Percentiles rank a stretch among this genome's conserved stretches.
phyloP scores from a whole-genome alignment of 495 filamentous ascomycete species.

The Podospora fimiseda region DNA sequence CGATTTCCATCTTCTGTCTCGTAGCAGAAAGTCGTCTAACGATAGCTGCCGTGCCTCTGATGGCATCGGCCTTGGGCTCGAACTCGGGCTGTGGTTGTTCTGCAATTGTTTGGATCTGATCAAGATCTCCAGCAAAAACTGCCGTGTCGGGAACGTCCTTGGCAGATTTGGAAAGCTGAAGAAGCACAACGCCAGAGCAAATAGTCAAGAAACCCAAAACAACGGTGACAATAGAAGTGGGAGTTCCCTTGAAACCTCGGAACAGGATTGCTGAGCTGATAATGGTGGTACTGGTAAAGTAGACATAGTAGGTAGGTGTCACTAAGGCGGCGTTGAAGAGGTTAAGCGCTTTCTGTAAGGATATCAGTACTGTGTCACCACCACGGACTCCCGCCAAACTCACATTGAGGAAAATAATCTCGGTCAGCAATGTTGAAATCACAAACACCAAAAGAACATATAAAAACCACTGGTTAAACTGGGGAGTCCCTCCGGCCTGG shows the following conservation, averaged over 20 bases:
- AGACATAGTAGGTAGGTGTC: slow-evolving; percentile 97
- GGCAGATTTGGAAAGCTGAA: slow-evolving; percentile 95
- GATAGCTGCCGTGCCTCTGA: slow-evolving; percentile 86
- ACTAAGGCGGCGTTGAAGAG: slow-evolving; percentile 95
- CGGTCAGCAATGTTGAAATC: slow-evolving; percentile 75
- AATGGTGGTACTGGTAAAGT: slow-evolving; percentile 93
- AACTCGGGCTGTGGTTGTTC: slow-evolving; percentile 91
- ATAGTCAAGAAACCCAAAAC: slow-evolving; percentile 93
- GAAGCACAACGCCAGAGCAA: slow-evolving; percentile 88
- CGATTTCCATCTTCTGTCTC: slow-evolving; percentile 69
- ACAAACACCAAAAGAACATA: slow-evolving; percentile 92
- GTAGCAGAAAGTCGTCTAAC: slow-evolving; percentile 73
- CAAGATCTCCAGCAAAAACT: slow-evolving; percentile 86
- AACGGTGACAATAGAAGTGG: slow-evolving; percentile 74
- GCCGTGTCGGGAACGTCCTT: slow-evolving; percentile 95
- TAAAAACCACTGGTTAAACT: slow-evolving; percentile 97
- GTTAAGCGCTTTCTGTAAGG: slow-evolving; percentile 88
- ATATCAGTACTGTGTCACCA: slow-evolving; percentile 21
- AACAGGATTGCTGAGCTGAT: slow-evolving; percentile 90
- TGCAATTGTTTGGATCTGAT: slow-evolving; percentile 90
- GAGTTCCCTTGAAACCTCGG: slow-evolving; percentile 85
- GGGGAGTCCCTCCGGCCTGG: slow-evolving; percentile 67
- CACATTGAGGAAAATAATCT: slow-evolving; percentile 94
- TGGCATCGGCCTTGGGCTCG: slow-evolving; percentile 93
- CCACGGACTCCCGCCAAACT: slow-evolving; percentile 28